Percentiles rank a stretch among this genome's conserved stretches.
phyloP scores from a whole-genome alignment of 2,329 filamentous ascomycete genomes.

The Paramyrothecium roridum region DNA sequence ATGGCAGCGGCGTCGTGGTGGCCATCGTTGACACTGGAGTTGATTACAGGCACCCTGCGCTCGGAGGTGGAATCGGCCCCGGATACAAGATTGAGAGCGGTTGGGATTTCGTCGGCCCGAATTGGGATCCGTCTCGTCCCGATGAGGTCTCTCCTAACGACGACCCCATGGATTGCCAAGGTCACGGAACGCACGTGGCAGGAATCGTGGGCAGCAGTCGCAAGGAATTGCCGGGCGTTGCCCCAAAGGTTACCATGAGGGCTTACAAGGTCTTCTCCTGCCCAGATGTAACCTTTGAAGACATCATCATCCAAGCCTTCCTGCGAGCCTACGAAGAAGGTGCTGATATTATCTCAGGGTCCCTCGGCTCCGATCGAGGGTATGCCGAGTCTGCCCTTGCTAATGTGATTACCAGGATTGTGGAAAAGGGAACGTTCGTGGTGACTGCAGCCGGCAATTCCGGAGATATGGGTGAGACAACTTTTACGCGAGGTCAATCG shows the following conservation, averaged over 20 bases:
- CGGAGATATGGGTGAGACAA: background rate
- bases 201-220: constrained; percentile 3
- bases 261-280: constrained; percentile 14
- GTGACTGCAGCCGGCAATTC: constrained; percentile 4
- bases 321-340: constrained; percentile 11
- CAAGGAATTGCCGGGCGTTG: constrained; percentile 1
- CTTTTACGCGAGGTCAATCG: background rate
- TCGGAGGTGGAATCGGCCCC: constrained; percentile 1
- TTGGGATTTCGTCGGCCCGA: background rate
- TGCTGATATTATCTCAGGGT: constrained; percentile 6
- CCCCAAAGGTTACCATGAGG: constrained; percentile 3
- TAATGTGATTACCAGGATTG: background rate
- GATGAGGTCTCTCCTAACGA: background rate
- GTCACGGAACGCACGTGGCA: constrained; percentile 6
- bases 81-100: constrained; percentile 3
- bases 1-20: constrained; percentile 3
- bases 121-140: background rate
- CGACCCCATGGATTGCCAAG: constrained; percentile 10
- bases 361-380: constrained; percentile 3
- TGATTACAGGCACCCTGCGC: constrained; percentile 1
- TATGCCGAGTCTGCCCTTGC: constrained; percentile 1
- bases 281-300: constrained; percentile 10
- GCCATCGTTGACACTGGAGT: constrained; percentile 3
- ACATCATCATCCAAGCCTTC: constrained; percentile 10
- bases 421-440: constrained; percentile 2